Percentiles rank a stretch among this genome's conserved stretches.
These are phyloP conservation scores for Kwoniella pini DNA, from an alignment of 768 basidiomycete genomes.

Conservation along the genomic window DNA sequence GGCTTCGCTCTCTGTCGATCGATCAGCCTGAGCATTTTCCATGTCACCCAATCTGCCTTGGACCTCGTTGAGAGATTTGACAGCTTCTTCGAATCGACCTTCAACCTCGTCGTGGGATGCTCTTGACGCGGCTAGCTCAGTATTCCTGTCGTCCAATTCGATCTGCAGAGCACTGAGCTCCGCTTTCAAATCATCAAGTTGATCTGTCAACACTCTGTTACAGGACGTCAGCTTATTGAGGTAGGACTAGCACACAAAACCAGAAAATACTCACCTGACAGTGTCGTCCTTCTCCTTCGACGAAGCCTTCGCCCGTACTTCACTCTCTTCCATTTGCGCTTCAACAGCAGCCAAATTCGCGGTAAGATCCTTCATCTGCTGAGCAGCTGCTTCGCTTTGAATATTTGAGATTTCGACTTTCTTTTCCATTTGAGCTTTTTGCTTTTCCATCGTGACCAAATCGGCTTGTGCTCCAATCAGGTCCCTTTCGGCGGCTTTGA, in stretches of 20 bases:
- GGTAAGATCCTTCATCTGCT: not conserved
- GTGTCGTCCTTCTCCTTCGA: constrained; percentile 1
- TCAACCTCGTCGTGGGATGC: constrained; percentile 28
- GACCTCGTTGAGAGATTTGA: constrained; percentile 13
- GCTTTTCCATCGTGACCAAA: not conserved
- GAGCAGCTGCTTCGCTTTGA: not conserved
- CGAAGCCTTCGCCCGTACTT: not conserved
- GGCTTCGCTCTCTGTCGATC: constrained; percentile 47
- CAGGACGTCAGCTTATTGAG: not conserved
- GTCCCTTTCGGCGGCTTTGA: not conserved
- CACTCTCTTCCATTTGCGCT: not conserved
- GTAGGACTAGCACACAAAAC: not conserved
- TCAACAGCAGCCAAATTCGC: constrained; percentile 1
- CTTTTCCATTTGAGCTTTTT: not conserved
- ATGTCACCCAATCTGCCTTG: constrained; percentile 27
- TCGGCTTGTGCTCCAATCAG: not conserved
- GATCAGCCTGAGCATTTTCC: constrained; percentile 36
- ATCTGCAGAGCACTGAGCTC: constrained; percentile 21
- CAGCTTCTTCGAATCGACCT: constrained; percentile 24
- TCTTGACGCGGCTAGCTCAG: constrained; percentile 2
- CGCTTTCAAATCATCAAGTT: constrained; percentile 18
- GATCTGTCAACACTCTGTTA: constrained; percentile 16
- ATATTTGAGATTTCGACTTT: not conserved
- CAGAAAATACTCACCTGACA: constrained; percentile 2
- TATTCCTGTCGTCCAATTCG: constrained; percentile 15